Conservation (phyloP, 768 basidiomycete genomes). For the Lyophyllum shimeji region DNA sequence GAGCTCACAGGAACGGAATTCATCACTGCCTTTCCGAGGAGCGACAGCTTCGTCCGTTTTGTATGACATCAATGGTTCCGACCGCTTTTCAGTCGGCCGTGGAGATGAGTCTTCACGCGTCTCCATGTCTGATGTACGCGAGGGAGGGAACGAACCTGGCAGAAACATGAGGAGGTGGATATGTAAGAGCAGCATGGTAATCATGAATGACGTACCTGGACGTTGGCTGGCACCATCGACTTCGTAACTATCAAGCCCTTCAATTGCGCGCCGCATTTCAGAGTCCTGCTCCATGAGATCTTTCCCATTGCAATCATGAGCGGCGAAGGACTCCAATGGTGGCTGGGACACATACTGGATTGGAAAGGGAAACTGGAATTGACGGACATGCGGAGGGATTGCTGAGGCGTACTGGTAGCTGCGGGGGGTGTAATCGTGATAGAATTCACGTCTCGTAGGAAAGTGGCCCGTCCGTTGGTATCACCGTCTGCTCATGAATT, state of each 20-base stretch:
- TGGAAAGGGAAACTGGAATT: conserved; percentile 48
- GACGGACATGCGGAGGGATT: conserved; percentile 54
- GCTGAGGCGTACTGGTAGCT: conserved; percentile 56
- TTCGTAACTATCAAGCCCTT: conserved; percentile 54
- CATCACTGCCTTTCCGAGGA: background rate
- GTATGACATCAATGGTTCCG: background rate
- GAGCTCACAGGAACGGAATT: conserved; percentile 4
- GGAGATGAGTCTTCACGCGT: background rate
- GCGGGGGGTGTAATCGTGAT: conserved; percentile 43
- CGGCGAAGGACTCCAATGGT: background rate
- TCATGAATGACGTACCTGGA: conserved; percentile 12
- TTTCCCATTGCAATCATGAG: conserved; percentile 26
- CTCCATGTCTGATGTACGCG: background rate
- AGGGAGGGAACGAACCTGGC: conserved; percentile 19
- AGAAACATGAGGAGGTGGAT: background rate
- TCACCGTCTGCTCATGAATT: conserved; percentile 22
- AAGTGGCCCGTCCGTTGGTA: conserved; percentile 38
- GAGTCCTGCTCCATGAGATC: conserved; percentile 71
- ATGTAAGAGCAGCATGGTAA: background rate
- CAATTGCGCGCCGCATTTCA: conserved; percentile 68
- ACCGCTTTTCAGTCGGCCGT: background rate
- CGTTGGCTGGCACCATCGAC: conserved; percentile 27
- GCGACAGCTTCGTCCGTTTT: too few species aligned
- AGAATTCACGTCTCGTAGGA: conserved; percentile 37
- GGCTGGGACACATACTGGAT: conserved; percentile 43